phyloP scores from a whole-genome alignment of 2,329 filamentous ascomycete species.

The Pestalotiopsis sp. region DNA sequence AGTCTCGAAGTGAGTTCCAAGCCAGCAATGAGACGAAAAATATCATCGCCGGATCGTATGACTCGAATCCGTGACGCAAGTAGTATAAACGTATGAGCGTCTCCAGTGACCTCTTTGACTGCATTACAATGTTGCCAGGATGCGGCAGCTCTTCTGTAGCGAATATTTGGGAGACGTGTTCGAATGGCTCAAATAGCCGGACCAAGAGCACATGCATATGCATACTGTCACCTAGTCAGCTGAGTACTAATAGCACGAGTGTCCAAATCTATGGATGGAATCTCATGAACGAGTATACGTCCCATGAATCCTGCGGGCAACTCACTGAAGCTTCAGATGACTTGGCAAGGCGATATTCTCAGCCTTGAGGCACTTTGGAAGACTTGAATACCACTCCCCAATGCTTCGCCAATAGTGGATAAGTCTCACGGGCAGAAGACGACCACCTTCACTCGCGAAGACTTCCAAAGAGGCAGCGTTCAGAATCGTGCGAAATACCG shows the following conservation, averaged over 20 bases:
- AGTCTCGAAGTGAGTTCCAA: conserved; percentile 22
- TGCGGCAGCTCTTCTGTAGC: conserved; percentile 14
- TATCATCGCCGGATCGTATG: conserved; percentile 22
- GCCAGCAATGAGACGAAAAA: conserved; percentile 24
- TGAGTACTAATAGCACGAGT: background rate
- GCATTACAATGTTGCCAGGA: conserved; percentile 18
- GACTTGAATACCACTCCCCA: conserved; percentile 28
- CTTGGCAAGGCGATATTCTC: conserved; percentile 33
- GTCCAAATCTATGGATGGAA: background rate
- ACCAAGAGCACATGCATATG: conserved; percentile 40
- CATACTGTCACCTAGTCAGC: conserved; percentile 28
- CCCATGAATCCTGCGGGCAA: background rate
- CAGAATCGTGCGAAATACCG: conserved; percentile 35
- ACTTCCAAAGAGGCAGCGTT: conserved; percentile 30
- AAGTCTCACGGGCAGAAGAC: conserved; percentile 23
- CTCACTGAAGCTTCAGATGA: conserved; percentile 41
- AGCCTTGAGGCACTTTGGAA: conserved; percentile 30
- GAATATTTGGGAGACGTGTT: conserved; percentile 16
- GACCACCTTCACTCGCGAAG: conserved; percentile 12
- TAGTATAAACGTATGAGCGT: conserved; percentile 34
- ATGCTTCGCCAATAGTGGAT: conserved; percentile 23
- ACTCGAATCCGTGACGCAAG: conserved; percentile 32
- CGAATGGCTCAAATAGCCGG: conserved; percentile 31
- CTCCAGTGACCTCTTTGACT: conserved; percentile 27
- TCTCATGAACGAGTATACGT: background rate